phyloP scores from a whole-genome alignment of 164 flowering plant species.

The Chloranthus sessilifolius region DNA sequence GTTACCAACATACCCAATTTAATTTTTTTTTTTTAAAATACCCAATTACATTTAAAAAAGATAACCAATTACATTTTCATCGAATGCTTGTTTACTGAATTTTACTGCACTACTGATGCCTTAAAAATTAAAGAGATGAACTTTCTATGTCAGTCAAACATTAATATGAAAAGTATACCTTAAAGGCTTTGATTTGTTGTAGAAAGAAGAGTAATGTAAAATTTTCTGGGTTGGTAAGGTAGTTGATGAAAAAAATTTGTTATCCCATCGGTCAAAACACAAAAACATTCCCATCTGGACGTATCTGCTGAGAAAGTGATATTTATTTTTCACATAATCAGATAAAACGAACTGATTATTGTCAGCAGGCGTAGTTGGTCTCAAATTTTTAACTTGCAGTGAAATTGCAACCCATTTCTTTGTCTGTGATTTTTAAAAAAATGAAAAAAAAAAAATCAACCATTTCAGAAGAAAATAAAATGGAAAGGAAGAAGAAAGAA shows the following conservation, averaged over 20 bases:
- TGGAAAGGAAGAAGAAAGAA: neutral
- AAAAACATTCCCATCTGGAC: slow-evolving; percentile 1
- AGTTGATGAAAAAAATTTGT: neutral
- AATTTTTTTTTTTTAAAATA: neutral
- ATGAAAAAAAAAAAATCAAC: neutral
- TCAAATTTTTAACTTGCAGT: slow-evolving; percentile 6
- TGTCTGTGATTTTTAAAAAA: slow-evolving; percentile 1
- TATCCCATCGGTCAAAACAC: neutral
- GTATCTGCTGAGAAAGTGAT: neutral
- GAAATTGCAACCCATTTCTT: slow-evolving; percentile 1
- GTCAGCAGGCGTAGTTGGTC: slow-evolving; percentile 13
- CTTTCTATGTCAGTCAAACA: too few relatives aligned
- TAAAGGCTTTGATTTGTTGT: neutral
- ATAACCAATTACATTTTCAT: slow-evolving; percentile 1
- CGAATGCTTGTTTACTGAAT: neutral
- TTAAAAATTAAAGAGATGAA: too few relatives aligned
- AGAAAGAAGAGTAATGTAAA: neutral
- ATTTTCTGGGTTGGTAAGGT: slow-evolving; percentile 10
- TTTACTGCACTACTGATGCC: too few relatives aligned
- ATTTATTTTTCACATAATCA: slow-evolving; percentile 11
- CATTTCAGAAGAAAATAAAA: neutral
- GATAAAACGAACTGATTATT: neutral
- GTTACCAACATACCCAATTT: neutral
- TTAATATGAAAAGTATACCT: neutral
- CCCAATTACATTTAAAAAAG: neutral